A percentile compares a stretch with the other conserved stretches of the same genome.
phyloP scores from a whole-genome alignment of 2,329 filamentous ascomycete species.

The Teratosphaeria pseudoeucalypti region DNA sequence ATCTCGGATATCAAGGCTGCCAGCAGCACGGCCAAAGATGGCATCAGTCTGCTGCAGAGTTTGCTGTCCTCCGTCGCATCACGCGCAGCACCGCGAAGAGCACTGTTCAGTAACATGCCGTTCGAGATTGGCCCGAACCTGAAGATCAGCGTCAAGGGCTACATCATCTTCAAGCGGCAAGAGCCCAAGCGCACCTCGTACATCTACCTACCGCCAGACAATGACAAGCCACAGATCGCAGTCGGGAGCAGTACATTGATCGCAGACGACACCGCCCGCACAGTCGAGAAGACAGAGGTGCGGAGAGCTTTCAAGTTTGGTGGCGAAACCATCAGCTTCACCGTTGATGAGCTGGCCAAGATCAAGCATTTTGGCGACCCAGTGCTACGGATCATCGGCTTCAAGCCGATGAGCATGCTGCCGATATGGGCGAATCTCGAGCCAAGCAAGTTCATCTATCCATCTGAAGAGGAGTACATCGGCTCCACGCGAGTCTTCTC shows the following conservation, averaged over 20 bases:
- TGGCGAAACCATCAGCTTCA: constrained; percentile 78
- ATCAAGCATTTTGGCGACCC: constrained; percentile 74
- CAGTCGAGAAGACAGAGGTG: constrained; percentile 70
- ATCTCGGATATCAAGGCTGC: constrained; percentile 41
- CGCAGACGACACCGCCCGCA: constrained; percentile 65
- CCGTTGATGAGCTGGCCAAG: constrained; percentile 67
- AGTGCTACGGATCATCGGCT: constrained; percentile 80
- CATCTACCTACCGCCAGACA: constrained; percentile 61
- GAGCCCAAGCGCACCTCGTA: constrained; percentile 72
- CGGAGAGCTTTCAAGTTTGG: constrained; percentile 95
- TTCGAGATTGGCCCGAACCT: constrained; percentile 79
- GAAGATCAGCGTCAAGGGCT: constrained; percentile 85
- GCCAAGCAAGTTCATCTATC: constrained; percentile 86
- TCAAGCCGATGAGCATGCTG: constrained; percentile 68
- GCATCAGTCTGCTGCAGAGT: constrained; percentile 66
- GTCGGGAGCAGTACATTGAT: constrained; percentile 62
- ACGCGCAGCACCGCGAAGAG: constrained; percentile 73
- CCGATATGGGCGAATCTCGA: constrained; percentile 77
- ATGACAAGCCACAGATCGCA: constrained; percentile 75
- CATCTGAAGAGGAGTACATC: constrained; percentile 78
- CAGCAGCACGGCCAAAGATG: constrained; percentile 59
- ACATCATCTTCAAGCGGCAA: constrained; percentile 78
- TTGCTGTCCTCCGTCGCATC: constrained; percentile 83
- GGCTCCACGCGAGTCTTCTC: constrained; percentile 90
- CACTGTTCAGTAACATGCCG: constrained; percentile 76